phyloP scores from a whole-genome alignment of 345 rosid genomes.

The Euphorbia lathyris region DNA sequence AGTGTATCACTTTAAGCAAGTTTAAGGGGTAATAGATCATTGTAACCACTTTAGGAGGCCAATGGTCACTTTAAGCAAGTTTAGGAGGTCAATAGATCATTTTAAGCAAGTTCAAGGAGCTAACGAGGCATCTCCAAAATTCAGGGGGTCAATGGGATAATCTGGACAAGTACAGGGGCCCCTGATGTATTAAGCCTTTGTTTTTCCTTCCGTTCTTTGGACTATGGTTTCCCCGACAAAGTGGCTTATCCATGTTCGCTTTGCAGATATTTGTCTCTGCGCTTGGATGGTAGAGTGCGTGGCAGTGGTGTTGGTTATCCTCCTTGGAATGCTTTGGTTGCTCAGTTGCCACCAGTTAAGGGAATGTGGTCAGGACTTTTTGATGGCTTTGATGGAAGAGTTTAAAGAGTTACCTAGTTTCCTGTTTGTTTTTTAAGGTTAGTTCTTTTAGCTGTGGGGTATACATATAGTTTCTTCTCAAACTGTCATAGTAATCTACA shows the following conservation, averaged over 20 bases:
- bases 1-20: no score
- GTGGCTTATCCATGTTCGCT: conserved; percentile 10
- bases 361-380: conserved; percentile 94
- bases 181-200: no score
- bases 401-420: conserved; percentile 21
- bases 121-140: no score
- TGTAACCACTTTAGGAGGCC: no score
- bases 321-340: conserved; percentile 96
- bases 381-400: conserved; percentile 95
- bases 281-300: conserved; percentile 91
- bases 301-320: conserved; percentile 96
- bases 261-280: conserved; percentile 74
- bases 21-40: no score
- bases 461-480: background rate
- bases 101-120: no score
- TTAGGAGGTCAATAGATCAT: no score
- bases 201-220: background rate
- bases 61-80: no score
- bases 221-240: background rate
- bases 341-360: conserved; percentile 80
- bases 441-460: conserved; percentile 3
- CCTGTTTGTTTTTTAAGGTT: background rate
- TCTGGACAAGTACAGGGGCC: no score
- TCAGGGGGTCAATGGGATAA: no score
- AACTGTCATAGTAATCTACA: background rate